Base-by-base conservation (phyloP, 768 basidiomycete genomes). In the Podaxis sp. region DNA sequence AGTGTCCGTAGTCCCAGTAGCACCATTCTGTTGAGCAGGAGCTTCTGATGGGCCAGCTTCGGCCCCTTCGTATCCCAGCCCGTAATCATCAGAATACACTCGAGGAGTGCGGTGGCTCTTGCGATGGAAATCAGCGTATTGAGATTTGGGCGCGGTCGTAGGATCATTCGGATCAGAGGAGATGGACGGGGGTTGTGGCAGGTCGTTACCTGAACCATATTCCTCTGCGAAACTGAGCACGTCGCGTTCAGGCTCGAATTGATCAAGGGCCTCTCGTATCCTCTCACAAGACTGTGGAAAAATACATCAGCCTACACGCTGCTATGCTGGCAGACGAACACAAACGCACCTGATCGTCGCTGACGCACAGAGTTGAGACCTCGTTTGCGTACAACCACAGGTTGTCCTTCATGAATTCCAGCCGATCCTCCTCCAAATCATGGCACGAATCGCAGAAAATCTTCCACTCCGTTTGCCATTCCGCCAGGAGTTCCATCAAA, bases 341-440 rank as follows among this genome's bases (percentile, higher is more conserved):
- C n/a, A 22, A 39, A 67, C 57, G 42, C 59, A 95, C 95, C 86
- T 93, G 88, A 70, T 99, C 97, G 69, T 99, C 96, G 33, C 87
- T 82, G 12, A 99, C 96, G 68, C 96, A 98, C n/a, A 96, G 86
- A 6, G 89, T 93, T 15, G 96, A 97, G 22, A 97, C 86, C 1
- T 88, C 90, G 72, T 99, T 99, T 0, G 96, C 96, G 72, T 94
- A 98, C 4, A 87, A 83, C 96, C 97, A 99, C 67, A 97, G 80
- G 60, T 89, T 90, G 73, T 96, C 94, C 77, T 96, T 98, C 79
- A 92, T 87, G 73, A 96, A 92, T 64, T 96, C 95, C 73, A 95
- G 75, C 26, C 97, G 84, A 60, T 99, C 97, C 69, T 99, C 96
- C 69, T 99, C 97, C 49, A 97, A 76, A 78, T 99, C 97, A 76